phyloP scores from a whole-genome alignment of 176 grass and related monocot genomes.

The Tillandsia leiboldiana region DNA sequence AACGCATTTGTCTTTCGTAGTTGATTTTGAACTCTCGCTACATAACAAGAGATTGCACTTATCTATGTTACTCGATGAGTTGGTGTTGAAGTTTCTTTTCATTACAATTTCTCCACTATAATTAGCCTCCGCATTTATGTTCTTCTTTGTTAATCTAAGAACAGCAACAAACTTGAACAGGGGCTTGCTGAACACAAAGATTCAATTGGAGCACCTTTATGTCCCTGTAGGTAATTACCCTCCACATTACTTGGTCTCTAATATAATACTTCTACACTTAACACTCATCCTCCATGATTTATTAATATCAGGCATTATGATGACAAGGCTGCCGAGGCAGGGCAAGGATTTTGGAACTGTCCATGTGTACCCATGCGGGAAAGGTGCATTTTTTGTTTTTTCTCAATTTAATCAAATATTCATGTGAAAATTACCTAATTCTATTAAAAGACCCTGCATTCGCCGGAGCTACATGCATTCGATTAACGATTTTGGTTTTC shows the following conservation, averaged over 20 bases:
- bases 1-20: no score
- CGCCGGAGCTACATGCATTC: no score
- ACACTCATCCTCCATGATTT: neutral
- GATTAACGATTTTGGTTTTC: no score
- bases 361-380: slow-evolving; percentile 96
- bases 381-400: slow-evolving; percentile 27
- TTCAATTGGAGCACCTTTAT: slow-evolving; percentile 70
- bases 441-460: neutral
- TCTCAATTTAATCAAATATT: neutral
- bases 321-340: slow-evolving; percentile 85
- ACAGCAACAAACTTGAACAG: slow-evolving; percentile 16
- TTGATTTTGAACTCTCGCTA: no score
- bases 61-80: neutral
- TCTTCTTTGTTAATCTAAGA: neutral
- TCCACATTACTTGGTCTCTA: neutral
- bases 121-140: neutral
- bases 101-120: neutral
- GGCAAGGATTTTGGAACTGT: slow-evolving; percentile 98
- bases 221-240: slow-evolving; percentile 86
- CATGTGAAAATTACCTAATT: neutral
- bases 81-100: neutral
- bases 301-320: slow-evolving; percentile 72
- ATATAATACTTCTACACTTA: neutral
- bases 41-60: no score
- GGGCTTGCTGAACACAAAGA: slow-evolving; percentile 96